Conservation (phyloP, 1,139 yeast genomes). For the Blastobotrys proliferans region DNA sequence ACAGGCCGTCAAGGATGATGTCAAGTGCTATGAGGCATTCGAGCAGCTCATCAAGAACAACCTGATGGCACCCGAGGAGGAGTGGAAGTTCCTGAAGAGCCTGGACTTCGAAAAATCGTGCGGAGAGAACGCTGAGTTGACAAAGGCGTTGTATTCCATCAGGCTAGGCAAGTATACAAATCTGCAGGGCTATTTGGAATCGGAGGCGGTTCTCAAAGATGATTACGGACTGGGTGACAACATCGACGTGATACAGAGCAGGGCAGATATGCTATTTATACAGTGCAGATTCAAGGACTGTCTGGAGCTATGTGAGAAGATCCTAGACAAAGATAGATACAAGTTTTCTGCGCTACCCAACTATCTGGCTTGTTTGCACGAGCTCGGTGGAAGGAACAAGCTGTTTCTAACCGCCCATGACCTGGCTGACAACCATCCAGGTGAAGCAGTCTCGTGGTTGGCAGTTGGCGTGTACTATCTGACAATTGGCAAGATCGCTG, state of each 20-base stretch:
- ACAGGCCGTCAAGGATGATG: constrained; percentile 85
- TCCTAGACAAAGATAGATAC: constrained; percentile 58
- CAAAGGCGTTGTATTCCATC: constrained; percentile 70
- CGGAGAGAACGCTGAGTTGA: constrained; percentile 77
- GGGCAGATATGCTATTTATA: constrained; percentile 68
- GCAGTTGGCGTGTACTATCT: constrained; percentile 90
- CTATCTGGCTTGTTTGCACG: constrained; percentile 81
- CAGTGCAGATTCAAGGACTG: constrained; percentile 83
- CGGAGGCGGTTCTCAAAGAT: constrained; percentile 60
- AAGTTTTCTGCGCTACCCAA: constrained; percentile 69
- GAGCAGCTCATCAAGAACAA: constrained; percentile 71
- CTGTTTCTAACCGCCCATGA: constrained; percentile 80
- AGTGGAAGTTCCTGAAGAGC: constrained; percentile 71
- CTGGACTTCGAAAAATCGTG: constrained; percentile 64
- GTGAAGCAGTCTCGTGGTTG: constrained; percentile 82
- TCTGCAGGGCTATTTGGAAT: constrained; percentile 55
- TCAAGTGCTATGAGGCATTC: constrained; percentile 91
- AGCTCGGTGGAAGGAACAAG: constrained; percentile 76
- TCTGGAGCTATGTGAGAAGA: constrained; percentile 62
- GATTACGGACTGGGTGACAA: constrained; percentile 70
- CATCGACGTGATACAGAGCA: constrained; percentile 62
- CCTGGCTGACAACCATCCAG: constrained; percentile 80
- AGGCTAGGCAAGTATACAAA: constrained; percentile 71
- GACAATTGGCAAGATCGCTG: constrained; percentile 65
- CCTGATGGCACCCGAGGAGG: constrained; percentile 74